Evolutionary conservation across 176 grass and related monocot species (phyloP).

Genomic region (Metroxylon sagu): DNA sequence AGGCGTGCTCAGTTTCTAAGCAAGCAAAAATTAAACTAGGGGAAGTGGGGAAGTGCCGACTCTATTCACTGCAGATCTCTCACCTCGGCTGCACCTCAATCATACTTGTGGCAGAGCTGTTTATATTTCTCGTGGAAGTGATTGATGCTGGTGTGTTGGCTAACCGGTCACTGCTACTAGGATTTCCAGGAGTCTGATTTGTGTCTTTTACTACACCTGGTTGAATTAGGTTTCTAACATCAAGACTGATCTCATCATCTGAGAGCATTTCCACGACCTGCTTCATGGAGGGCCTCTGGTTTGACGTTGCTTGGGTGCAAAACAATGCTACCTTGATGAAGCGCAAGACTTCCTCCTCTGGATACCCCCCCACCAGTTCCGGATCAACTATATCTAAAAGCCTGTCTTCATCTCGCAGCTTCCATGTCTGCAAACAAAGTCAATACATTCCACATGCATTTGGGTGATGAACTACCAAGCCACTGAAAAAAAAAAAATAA

Average conservation of each 20-base stretch:
- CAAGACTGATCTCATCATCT: constrained; percentile 24
- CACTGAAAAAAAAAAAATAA: too few species aligned
- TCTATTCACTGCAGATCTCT: not conserved
- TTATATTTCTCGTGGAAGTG: constrained; percentile 26
- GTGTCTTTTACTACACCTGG: constrained; percentile 49
- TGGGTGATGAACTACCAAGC: too few species aligned
- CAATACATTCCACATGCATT: too few species aligned
- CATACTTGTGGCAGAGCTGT: constrained; percentile 33
- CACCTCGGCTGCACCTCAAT: constrained; percentile 34
- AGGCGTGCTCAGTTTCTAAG: too few species aligned
- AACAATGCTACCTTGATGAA: constrained; percentile 57
- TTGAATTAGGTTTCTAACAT: constrained; percentile 29
- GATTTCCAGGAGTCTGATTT: not conserved
- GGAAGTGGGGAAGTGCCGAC: too few species aligned
- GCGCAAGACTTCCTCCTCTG: constrained; percentile 41
- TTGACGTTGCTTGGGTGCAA: constrained; percentile 46
- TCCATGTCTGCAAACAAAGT: constrained; percentile 31
- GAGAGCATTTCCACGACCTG: constrained; percentile 44
- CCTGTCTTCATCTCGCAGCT: constrained; percentile 34
- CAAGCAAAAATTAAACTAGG: too few species aligned
- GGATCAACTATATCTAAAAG: constrained; percentile 52
- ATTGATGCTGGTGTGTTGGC: not conserved
- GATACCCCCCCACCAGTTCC: constrained; percentile 28
- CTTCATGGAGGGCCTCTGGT: constrained; percentile 55
- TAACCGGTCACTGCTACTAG: not conserved